Conservation (phyloP, 768 basidiomycete genomes). For the Filobasidium wieringae region DNA sequence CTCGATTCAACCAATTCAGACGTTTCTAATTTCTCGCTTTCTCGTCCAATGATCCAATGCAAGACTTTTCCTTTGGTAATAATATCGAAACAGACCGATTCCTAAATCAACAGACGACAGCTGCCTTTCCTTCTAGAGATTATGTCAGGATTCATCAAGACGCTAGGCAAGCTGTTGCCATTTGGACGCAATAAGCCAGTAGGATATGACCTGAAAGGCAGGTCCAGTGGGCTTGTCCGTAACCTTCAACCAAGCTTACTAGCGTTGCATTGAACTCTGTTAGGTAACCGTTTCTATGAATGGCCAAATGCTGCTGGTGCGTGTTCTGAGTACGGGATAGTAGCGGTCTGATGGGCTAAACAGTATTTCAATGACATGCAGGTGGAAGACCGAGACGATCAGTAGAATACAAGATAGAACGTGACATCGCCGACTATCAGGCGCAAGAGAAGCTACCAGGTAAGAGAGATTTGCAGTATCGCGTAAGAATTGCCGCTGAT, state of each 20-base stretch:
- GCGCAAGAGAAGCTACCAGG: slow-evolving; percentile 1
- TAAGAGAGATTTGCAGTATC: not conserved
- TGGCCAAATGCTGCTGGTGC: slow-evolving; percentile 7
- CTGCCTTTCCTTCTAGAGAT: too few relatives aligned
- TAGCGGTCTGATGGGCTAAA: too few relatives aligned
- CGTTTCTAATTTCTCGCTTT: too few relatives aligned
- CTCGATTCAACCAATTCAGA: too few relatives aligned
- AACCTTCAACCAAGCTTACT: not conserved
- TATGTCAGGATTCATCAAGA: slow-evolving; percentile 5
- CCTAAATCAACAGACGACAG: too few relatives aligned
- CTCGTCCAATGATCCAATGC: too few relatives aligned
- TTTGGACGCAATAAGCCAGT: slow-evolving; percentile 8
- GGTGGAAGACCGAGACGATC: slow-evolving; percentile 9
- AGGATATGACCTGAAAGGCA: slow-evolving; percentile 9
- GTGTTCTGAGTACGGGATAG: not conserved
- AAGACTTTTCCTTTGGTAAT: too few relatives aligned
- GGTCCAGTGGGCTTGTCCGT: too few relatives aligned
- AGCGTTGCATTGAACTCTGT: not conserved
- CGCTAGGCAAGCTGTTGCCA: slow-evolving; percentile 6
- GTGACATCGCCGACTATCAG: slow-evolving; percentile 5
- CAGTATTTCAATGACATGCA: not conserved
- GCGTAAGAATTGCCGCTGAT: not conserved
- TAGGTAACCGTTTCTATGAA: slow-evolving; percentile 10
- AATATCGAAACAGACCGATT: too few relatives aligned
- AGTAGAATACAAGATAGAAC: slow-evolving; percentile 11